Evolutionary conservation across 129 eudicot species (phyloP).

Genomic region (Pulicaria dysenterica): DNA sequence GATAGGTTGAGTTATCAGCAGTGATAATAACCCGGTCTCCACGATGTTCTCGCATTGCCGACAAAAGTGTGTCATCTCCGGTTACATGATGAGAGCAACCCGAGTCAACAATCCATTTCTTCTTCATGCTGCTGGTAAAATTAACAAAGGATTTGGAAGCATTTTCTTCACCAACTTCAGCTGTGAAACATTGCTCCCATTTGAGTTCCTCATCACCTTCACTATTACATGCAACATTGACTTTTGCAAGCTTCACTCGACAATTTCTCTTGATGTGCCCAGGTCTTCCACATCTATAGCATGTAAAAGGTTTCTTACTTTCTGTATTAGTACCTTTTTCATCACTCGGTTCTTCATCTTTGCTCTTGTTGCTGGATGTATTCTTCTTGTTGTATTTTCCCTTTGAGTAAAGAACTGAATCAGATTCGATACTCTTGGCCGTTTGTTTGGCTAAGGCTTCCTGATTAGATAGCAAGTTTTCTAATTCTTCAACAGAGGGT

Average conservation of each 20-base stretch:
- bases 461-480: conserved; percentile 25
- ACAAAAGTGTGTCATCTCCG: conserved; percentile 6
- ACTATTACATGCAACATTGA: not conserved
- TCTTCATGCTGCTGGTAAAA: not conserved
- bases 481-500: conserved; percentile 25
- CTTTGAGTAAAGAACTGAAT: not conserved
- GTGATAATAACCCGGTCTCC: not conserved
- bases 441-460: conserved; percentile 34
- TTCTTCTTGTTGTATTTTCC: not conserved
- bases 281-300: conserved; percentile 4
- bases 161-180: not conserved
- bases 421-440: conserved; percentile 7
- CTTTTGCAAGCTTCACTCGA: not conserved
- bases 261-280: conserved; percentile 13
- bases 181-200: conserved; percentile 12
- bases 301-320: not conserved
- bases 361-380: not conserved
- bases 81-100: conserved; percentile 21
- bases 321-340: not conserved
- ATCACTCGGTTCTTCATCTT: not conserved
- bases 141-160: too few species aligned
- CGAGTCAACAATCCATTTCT: conserved; percentile 16
- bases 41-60: not conserved
- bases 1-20: conserved; percentile 11
- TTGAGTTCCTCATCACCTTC: not conserved